Base-by-base conservation (phyloP, 2,329 filamentous ascomycete species). In the Davidsoniella virescens region DNA sequence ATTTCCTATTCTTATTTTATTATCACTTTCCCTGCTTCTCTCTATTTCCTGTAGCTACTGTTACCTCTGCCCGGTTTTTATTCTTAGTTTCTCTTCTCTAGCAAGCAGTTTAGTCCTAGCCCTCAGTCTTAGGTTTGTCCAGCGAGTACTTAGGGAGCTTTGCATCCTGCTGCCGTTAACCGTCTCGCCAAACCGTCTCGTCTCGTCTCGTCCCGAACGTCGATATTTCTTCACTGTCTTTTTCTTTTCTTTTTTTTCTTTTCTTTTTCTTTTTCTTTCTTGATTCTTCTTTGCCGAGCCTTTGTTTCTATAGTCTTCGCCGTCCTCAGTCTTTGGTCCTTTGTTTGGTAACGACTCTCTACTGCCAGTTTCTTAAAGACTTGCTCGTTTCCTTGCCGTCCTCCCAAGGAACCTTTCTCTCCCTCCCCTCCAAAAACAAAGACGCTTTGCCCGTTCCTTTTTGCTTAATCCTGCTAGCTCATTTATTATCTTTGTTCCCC, bases 111-210 rank as follows among this genome's bases (percentile, higher is more conserved):
- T 10, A 29, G 25, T 1, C 26, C 26, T 5, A 29, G 26, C 26
- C 26, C 26, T 29, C 10, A 7, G 26, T 29, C 26, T 29, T 29
- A 29, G 10, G 26, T 29, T 10, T 29, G 7, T 10, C 26, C 26
- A 41, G 26, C 33, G 29, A 51, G 49, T 53, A 53, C 47, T 50
- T 53, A 53, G 51, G 23, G 43, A 49, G 47, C 43, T 44, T 39
- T 39, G 51, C 51, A 53, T 53, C 51, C 51, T 53, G 51, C 51
- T 53, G 51, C 47, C 48, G 47, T 47, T 47, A 44, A 39, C 39
- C 39, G 44, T 49, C 51, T 53, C 51, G 51, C 44, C 48, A 53
- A 53, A 50, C 29, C 29, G 38, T 47, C 51, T 50, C 47, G 51
- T 53, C 51, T 53, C 44, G 44, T 47, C 45, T 51, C 44, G 50